Percentiles rank a stretch among this genome's conserved stretches.
These are phyloP conservation scores for Ciborinia camelliae DNA, from an alignment of 2,329 filamentous ascomycete species.

Conservation along the genomic window DNA sequence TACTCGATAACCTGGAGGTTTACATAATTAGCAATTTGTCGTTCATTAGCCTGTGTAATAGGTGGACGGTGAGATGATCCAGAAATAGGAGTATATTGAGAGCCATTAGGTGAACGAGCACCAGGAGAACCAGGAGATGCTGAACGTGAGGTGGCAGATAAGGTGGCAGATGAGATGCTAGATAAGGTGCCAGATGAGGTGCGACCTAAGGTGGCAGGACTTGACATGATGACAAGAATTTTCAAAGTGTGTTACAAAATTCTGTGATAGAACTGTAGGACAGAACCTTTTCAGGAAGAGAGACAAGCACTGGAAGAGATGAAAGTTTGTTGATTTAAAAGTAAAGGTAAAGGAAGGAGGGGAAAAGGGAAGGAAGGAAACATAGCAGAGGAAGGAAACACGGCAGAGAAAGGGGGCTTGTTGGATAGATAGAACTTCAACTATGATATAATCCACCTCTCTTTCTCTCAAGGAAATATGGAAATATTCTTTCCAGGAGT, in stretches of 20 bases:
- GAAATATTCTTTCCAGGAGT: background rate
- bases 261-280: background rate
- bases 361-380: background rate
- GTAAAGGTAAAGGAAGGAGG: background rate
- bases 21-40: background rate
- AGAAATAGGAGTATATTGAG: background rate
- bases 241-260: background rate
- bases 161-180: background rate
- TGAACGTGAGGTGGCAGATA: background rate
- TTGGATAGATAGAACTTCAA: background rate
- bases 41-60: background rate
- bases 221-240: background rate
- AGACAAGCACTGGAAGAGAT: background rate
- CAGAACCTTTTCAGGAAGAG: background rate
- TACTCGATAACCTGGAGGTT: slow-evolving; percentile 78
- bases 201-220: background rate
- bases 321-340: background rate
- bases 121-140: background rate
- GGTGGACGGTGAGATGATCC: background rate
- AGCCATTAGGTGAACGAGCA: background rate
- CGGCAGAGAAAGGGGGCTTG: background rate
- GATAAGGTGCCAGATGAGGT: background rate
- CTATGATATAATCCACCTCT: background rate
- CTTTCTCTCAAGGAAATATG: too few species aligned
- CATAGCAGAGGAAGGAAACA: background rate